Percentiles rank a stretch among this genome's conserved stretches.
phyloP scores from a whole-genome alignment of 768 basidiomycete genomes.

The Amanita fuliginea region DNA sequence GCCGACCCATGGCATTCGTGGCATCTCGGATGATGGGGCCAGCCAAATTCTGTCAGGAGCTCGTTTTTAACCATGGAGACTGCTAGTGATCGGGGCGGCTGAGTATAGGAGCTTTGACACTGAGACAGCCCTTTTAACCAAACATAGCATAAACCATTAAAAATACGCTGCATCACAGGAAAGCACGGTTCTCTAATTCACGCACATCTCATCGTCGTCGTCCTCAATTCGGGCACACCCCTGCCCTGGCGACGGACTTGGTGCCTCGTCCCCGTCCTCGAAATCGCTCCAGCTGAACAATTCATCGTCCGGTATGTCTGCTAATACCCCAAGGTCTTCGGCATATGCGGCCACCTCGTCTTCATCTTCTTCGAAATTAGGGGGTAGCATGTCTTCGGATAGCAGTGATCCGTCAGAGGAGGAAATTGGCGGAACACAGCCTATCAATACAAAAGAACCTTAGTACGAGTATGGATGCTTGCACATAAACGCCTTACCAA shows the following conservation, averaged over 20 bases:
- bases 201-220: slow-evolving; percentile 23
- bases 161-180: not conserved
- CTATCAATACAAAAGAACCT: not conserved
- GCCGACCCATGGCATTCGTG: not conserved
- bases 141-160: not conserved
- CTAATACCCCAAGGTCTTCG: slow-evolving; percentile 33
- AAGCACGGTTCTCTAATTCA: slow-evolving; percentile 11
- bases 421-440: slow-evolving; percentile 2
- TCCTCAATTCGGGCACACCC: slow-evolving; percentile 9
- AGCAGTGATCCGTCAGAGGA: slow-evolving; percentile 1
- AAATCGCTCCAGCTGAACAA: slow-evolving; percentile 24
- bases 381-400: slow-evolving; percentile 18
- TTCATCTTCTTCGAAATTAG: slow-evolving; percentile 44
- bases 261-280: slow-evolving; percentile 13
- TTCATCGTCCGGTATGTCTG: slow-evolving; percentile 32
- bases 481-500: slow-evolving; percentile 13
- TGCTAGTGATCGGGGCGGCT: not conserved
- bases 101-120: not conserved
- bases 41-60: no score
- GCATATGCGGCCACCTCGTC: slow-evolving; percentile 52
- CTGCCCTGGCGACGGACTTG: not conserved
- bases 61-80: not conserved
- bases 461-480: not conserved
- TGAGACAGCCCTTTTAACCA: not conserved
- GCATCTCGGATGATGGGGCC: not conserved